These are phyloP conservation scores for Phaeophleospora eucalypticola DNA, from an alignment of 2,329 filamentous ascomycete species.

Conservation along the genomic window DNA sequence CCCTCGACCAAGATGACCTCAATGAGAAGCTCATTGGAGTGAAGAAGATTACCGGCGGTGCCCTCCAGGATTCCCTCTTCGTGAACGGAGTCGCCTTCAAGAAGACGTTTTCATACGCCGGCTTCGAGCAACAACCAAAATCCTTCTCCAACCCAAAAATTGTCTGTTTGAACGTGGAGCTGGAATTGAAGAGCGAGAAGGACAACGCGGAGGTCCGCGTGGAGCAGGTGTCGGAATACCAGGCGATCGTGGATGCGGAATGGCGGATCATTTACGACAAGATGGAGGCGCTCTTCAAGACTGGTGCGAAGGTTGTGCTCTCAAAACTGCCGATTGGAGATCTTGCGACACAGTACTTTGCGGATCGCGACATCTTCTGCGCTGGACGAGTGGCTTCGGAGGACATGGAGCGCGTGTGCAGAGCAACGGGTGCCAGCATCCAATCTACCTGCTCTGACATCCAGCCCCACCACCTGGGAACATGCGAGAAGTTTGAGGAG, in stretches of 20 bases:
- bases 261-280: slow-evolving; percentile 99
- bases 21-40: slow-evolving; percentile 97
- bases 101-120: slow-evolving; percentile 98
- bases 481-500: slow-evolving; percentile 88
- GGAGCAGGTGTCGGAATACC: slow-evolving; percentile 97
- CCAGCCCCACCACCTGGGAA: slow-evolving; percentile 73
- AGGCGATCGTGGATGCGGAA: slow-evolving; percentile 97
- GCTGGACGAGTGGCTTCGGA: slow-evolving; percentile 86
- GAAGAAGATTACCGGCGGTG: slow-evolving; percentile 97
- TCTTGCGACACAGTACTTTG: slow-evolving; percentile 90
- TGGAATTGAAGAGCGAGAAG: slow-evolving; percentile 98
- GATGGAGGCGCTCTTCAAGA: slow-evolving; percentile 89
- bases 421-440: slow-evolving; percentile 85
- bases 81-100: slow-evolving; percentile 98
- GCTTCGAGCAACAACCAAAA: slow-evolving; percentile 99
- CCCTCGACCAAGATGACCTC: slow-evolving; percentile 91
- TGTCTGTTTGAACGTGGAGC: slow-evolving; percentile 93
- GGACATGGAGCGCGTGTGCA: slow-evolving; percentile 93
- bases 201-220: slow-evolving; percentile 98
- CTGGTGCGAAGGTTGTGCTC: slow-evolving; percentile 93
- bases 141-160: slow-evolving; percentile 92
- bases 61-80: slow-evolving; percentile 91
- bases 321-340: slow-evolving; percentile 97
- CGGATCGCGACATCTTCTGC: slow-evolving; percentile 97
- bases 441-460: slow-evolving; percentile 98